Conservation (phyloP, 345 rosid genomes). For the Kernera saxatilis region DNA sequence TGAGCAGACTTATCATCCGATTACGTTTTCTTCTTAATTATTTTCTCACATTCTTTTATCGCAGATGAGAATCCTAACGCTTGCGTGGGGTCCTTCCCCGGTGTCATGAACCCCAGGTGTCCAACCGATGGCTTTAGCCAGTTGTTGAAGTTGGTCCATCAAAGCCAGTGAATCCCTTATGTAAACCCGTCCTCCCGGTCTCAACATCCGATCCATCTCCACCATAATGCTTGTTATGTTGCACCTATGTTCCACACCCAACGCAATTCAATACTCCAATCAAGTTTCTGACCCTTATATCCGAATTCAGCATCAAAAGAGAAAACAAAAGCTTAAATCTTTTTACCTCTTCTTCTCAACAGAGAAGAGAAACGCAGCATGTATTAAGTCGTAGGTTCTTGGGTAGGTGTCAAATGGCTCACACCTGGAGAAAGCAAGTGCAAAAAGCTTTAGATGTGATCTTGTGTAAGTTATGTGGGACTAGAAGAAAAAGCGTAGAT, state of each 20-base stretch:
- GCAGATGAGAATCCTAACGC: conserved; percentile 53
- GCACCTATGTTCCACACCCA: conserved; percentile 35
- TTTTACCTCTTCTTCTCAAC: conserved; percentile 49
- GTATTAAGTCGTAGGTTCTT: conserved; percentile 59
- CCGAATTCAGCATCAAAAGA: not conserved
- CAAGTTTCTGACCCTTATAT: not conserved
- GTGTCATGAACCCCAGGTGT: conserved; percentile 39
- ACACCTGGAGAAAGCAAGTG: conserved; percentile 36
- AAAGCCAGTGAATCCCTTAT: conserved; percentile 46
- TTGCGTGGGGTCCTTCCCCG: conserved; percentile 58
- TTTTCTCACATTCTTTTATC: conserved; percentile 39
- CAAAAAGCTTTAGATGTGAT: not conserved
- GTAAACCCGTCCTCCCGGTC: conserved; percentile 53
- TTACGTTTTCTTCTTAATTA: not conserved
- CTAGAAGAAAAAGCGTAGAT: not conserved
- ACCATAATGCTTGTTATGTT: conserved; percentile 49
- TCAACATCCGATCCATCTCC: conserved; percentile 60
- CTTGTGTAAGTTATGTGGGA: not conserved
- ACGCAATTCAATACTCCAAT: not conserved
- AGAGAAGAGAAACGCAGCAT: conserved; percentile 58
- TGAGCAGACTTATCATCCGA: conserved; percentile 22
- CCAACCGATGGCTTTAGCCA: conserved; percentile 54
- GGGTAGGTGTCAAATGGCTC: conserved; percentile 68
- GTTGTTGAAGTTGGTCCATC: conserved; percentile 42
- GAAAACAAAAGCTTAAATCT: not conserved